These are phyloP conservation scores for Boletus subcaerulescens DNA, from an alignment of 768 basidiomycete species.

Conservation along the genomic window DNA sequence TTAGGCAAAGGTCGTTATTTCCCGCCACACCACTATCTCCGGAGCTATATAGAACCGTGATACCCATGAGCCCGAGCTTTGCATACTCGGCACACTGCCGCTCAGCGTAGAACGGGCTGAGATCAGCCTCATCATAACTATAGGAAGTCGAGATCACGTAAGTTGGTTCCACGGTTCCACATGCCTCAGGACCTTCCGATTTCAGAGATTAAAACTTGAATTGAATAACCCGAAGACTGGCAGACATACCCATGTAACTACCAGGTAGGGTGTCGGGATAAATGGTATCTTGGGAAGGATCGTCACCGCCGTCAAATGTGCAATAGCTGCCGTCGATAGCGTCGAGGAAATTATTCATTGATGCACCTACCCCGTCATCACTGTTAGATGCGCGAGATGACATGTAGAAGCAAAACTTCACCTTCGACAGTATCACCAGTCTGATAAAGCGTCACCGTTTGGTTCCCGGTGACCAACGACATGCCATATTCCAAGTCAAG, in stretches of 20 bases:
- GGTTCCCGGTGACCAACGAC: constrained; percentile 27
- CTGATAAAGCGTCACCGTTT: constrained; percentile 34
- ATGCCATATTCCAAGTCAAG: constrained; percentile 35
- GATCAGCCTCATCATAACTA: constrained; percentile 35
- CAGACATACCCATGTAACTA: constrained; percentile 18
- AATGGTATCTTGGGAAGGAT: constrained; percentile 23
- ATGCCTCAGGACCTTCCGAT: constrained; percentile 22
- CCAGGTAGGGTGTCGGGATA: constrained; percentile 25
- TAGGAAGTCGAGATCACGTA: constrained; percentile 47
- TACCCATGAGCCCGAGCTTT: constrained; percentile 39
- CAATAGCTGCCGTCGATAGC: constrained; percentile 38
- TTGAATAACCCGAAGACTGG: not conserved
- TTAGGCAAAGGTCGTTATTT: constrained; percentile 28
- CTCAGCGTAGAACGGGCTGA: constrained; percentile 34
- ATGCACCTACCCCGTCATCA: constrained; percentile 21
- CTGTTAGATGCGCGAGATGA: not conserved
- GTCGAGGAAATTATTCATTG: constrained; percentile 39
- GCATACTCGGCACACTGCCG: constrained; percentile 48
- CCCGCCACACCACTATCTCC: constrained; percentile 36
- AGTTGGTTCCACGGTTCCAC: constrained; percentile 40
- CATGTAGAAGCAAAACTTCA: not conserved
- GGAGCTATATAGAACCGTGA: constrained; percentile 33
- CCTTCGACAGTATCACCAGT: constrained; percentile 27
- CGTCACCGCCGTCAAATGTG: constrained; percentile 35
- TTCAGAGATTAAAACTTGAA: not conserved